Evolutionary conservation across 176 grass and related monocot species (phyloP), one percentile per base, ranked within the genome.

Genomic region (Triticum dicoccoides): DNA sequence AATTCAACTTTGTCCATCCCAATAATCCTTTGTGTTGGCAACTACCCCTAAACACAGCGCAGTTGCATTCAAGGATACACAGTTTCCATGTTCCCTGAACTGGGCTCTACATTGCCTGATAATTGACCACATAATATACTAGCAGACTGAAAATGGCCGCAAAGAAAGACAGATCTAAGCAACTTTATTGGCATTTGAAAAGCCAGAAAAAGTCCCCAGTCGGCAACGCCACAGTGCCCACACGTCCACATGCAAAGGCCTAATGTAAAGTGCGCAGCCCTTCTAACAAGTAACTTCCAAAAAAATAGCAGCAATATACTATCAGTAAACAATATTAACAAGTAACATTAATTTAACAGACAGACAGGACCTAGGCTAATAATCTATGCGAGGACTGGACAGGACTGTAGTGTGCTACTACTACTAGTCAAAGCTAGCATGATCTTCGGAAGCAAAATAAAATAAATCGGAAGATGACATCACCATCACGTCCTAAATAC

Each of bases 251-350:
- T 30, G 30, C 70, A 84, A 75, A 18, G 80, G 29, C 14, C 58
- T 20, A 37, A 49, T 9, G 21, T 81, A 90, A 87, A 80, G 85
- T 68, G 66, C 70, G 13, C 70, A n/a, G 1, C 42, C 65, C 66
- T 66, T 79, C 35, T 61, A 84, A 61, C 47, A 84, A 61, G 85
- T 59, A 67, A 84, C 76, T 68, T 84, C 44, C 56, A 83, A 82
- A 58, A 33, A 33, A 79, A 77, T 74, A 74, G 33, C 29, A 83
- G 68, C 83, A 87, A 86, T 49, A 58, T 11, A 18, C 51, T 54
- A 41, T 10, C 35, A 61, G 33, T 79, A 91, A 80, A 68, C 44
- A 87, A 68, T 76, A 45, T 12, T 74, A 8, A 15, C 67, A 87
- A 54, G 51, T 54, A 18, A 21, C 32, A 64, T 3, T 83, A 83